Evolutionary conservation across 306 rosid genomes (phyloP).

Genomic region (Prunus fruticosa): DNA sequence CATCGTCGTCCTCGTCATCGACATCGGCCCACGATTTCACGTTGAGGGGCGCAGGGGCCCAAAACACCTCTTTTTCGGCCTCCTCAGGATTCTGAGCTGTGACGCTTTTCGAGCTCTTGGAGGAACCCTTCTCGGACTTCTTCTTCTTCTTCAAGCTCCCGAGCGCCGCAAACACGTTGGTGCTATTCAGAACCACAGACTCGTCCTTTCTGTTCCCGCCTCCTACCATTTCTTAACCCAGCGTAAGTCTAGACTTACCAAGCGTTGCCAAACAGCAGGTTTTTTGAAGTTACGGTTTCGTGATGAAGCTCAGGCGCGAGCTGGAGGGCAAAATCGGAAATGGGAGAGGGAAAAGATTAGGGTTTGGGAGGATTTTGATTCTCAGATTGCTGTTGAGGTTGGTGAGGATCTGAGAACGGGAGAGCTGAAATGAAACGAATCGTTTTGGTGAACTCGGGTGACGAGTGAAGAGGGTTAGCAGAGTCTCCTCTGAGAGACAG

Average conservation of each 20-base stretch:
- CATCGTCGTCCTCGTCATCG: slow-evolving; percentile 73
- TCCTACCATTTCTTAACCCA: slow-evolving; percentile 53
- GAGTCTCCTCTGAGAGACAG: not conserved
- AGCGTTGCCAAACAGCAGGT: slow-evolving; percentile 5
- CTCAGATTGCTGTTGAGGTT: not conserved
- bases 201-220: slow-evolving; percentile 64
- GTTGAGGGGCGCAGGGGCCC: slow-evolving; percentile 72
- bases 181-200: slow-evolving; percentile 42
- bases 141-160: slow-evolving; percentile 73
- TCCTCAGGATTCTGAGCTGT: slow-evolving; percentile 10
- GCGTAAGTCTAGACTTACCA: not conserved
- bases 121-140: slow-evolving; percentile 45
- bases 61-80: slow-evolving; percentile 40
- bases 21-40: slow-evolving; percentile 70
- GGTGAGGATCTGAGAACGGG: slow-evolving; percentile 4
- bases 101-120: slow-evolving; percentile 6
- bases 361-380: not conserved
- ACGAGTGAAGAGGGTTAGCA: not conserved
- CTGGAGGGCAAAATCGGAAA: not conserved
- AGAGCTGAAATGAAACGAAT: not conserved
- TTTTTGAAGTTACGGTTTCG: not conserved
- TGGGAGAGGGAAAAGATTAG: not conserved
- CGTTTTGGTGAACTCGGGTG: slow-evolving; percentile 13
- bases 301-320: not conserved
- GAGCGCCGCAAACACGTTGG: slow-evolving; percentile 74